Evolutionary conservation across 2,329 filamentous ascomycete genomes (phyloP).

Genomic region (Ascomycota sp.): DNA sequence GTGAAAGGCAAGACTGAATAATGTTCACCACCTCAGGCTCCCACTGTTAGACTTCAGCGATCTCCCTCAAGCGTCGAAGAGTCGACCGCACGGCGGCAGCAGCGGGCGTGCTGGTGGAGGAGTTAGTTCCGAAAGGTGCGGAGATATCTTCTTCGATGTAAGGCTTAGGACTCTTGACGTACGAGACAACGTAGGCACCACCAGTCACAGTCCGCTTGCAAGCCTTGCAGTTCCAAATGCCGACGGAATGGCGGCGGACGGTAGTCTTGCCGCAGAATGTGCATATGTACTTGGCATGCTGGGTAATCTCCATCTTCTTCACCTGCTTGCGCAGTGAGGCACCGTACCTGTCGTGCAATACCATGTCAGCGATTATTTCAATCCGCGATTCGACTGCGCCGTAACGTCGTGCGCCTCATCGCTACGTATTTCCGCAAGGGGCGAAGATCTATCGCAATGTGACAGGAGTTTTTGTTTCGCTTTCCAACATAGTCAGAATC

Average conservation of each 20-base stretch:
- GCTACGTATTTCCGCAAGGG: no score
- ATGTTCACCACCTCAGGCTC: conserved; percentile 6
- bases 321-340: conserved; percentile 87
- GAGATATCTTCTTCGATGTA: no score
- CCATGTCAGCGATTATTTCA: not conserved
- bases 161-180: conserved; percentile 25
- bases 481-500: no score
- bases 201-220: conserved; percentile 61
- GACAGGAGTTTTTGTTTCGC: no score
- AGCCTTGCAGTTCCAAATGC: conserved; percentile 90
- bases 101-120: conserved; percentile 54
- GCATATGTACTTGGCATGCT: conserved; percentile 93
- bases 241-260: conserved; percentile 74
- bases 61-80: conserved; percentile 89
- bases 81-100: conserved; percentile 88
- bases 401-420: no score
- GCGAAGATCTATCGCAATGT: no score
- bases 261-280: conserved; percentile 96
- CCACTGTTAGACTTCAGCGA: conserved; percentile 65
- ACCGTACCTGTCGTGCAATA: conserved; percentile 49
- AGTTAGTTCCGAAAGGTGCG: not conserved
- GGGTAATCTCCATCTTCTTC: conserved; percentile 99
- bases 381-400: no score
- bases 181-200: conserved; percentile 91
- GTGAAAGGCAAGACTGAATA: conserved; percentile 21